Base-by-base conservation (phyloP, 768 basidiomycete species). In the Suillus weaverae region DNA sequence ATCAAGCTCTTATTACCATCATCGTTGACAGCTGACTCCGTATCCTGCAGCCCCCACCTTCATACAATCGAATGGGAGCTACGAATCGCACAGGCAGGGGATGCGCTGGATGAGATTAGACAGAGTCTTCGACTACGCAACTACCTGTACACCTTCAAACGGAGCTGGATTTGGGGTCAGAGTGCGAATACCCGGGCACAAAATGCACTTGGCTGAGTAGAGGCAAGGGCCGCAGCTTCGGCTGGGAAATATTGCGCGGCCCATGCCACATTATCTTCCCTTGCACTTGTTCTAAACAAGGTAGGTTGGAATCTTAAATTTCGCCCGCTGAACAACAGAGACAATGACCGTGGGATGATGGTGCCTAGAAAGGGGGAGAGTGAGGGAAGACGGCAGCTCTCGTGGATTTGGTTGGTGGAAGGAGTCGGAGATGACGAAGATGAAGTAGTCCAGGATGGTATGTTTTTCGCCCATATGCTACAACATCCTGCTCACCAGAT, bases 51-150 rank as follows among this genome's bases (percentile, higher is more conserved):
- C 46, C n/a, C n/a, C 22, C 22, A 48, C 46, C 46, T 43, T 60
- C 60, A 13, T 6, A 60, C 26, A 32, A 20, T 22, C 5, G 59
- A 67, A 53, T 53, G 48, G 51, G 33, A 48, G 22, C 60, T 71
- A 16, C 60, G 64, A 14, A 30, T 61, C 16, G 64, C 70, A 11
- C 69, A 70, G 41, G 69, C 66, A n/a, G 32, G 61, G n/a, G 67
- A 68, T 26, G 46, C 65, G 2, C 63, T 71, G 20, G 48, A 50
- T 6, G 26, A 50, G 48, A 26, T 50, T 11, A 63, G 67, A n/a
- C 56, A 66, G 26, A 30, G 36, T 33, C 62, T 71, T 13, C 44
- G 54, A 6, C 59, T 70, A 7, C 50, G 60, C 30, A 9, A 54
- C 8, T 55, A 66, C 36, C 18, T 69, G 20, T 64, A 66, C 51